phyloP scores from a whole-genome alignment of 129 eudicot genomes.

The Ambrosia trifida region DNA sequence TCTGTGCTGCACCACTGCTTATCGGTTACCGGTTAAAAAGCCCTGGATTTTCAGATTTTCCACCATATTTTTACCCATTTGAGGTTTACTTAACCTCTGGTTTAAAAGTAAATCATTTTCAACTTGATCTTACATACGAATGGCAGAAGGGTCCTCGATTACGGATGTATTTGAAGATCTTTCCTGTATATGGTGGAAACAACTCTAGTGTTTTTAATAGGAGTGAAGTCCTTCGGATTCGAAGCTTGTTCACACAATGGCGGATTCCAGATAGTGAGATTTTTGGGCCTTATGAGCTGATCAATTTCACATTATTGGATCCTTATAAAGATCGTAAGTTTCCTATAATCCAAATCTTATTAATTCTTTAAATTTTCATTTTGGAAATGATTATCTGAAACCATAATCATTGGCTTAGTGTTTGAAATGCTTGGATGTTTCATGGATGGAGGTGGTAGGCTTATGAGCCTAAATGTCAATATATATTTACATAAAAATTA shows the following conservation, averaged over 20 bases:
- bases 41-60: constrained; percentile 64
- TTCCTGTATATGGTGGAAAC: constrained; percentile 44
- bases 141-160: constrained; percentile 80
- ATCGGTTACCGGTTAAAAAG: constrained; percentile 76
- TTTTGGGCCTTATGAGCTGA: constrained; percentile 87
- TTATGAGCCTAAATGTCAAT: too few relatives aligned
- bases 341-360: constrained; percentile 20
- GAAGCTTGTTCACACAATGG: constrained; percentile 70
- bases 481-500: too few relatives aligned
- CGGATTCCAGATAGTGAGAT: constrained; percentile 52
- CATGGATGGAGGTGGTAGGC: constrained; percentile 1
- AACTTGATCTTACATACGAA: constrained; percentile 53
- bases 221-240: constrained; percentile 61
- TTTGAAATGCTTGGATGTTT: not conserved
- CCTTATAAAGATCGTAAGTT: constrained; percentile 62
- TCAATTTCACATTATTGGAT: constrained; percentile 56
- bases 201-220: constrained; percentile 41
- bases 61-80: constrained; percentile 43
- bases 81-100: constrained; percentile 59
- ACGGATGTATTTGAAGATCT: constrained; percentile 59
- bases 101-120: constrained; percentile 45
- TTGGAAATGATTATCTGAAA: not conserved
- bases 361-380: not conserved
- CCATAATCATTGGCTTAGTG: not conserved
- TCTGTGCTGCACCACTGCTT: constrained; percentile 69